Base-by-base conservation (phyloP, 73 alveolate genomes). In the Effrenium voratum region DNA sequence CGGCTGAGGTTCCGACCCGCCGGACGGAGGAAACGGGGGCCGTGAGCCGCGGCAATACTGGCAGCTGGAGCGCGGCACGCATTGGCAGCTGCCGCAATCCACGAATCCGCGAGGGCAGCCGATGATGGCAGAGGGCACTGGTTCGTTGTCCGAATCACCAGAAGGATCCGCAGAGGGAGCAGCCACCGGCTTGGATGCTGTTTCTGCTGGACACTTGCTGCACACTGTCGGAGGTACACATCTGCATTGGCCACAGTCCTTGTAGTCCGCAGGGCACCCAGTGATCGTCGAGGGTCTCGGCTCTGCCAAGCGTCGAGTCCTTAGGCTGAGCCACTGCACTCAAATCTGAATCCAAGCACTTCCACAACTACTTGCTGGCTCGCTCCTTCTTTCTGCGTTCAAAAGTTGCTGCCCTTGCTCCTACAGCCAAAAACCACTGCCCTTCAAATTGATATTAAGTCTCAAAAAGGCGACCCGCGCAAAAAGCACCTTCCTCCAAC, bases 1-100 rank as follows among this genome's bases (percentile, higher is more conserved):
- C 34, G 80, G 80, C 80, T n/a, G 19, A 15, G 80, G 26, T 5
- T 41, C 46, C 46, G 45, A n/a, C 30, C 36, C 40, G 45, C 57
- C 30, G 36, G 49, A 57, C 44, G 76, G 40, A 6, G 76, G 63
- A 32, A n/a, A 34, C 19, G 85, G 85, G 43, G 40, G 0, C 52
- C 52, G 15, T 24, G 85, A 50, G 15, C 68, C 93, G 2, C 76
- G 72, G 49, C 93, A 82, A 50, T 52, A 82, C 40, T 32, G 41
- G 49, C 93, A 82, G 15, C 76, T 82, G 93, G 52, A 16, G 34
- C 32, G 55, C 3, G 93, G 75, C 68, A 82, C 93, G 34, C 93
- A 82, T 32, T 22, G 6, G 44, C 93, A 82, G 40, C 45, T 24
- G 12, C 93, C 93, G 28, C 93, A 82, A 34, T 82, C 93, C 50